Percentiles rank a stretch among this genome's conserved stretches.
Conservation (phyloP, 2,329 filamentous ascomycete species). For the Penicillium crustosum region DNA sequence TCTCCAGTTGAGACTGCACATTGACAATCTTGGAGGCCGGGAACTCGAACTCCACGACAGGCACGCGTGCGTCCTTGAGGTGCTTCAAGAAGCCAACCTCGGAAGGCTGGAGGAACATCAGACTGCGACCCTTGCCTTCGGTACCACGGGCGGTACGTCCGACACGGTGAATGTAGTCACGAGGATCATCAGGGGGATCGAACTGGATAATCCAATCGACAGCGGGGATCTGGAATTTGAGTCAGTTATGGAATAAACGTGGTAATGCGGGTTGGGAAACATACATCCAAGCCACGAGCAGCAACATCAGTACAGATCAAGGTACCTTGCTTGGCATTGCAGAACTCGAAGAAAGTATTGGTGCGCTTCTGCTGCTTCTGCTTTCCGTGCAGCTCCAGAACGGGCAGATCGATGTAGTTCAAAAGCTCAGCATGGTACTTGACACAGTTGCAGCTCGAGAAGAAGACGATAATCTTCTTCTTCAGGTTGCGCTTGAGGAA, state of each 20-base stretch:
- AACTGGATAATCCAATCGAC: slow-evolving; percentile 98
- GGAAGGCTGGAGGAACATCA: slow-evolving; percentile 89
- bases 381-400: slow-evolving; percentile 85
- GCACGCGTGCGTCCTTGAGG: slow-evolving; percentile 86
- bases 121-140: slow-evolving; percentile 77
- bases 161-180: slow-evolving; percentile 93
- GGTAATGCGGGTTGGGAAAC: not conserved
- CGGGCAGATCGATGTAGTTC: slow-evolving; percentile 94
- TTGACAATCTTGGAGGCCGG: slow-evolving; percentile 88
- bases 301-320: slow-evolving; percentile 97
- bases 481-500: slow-evolving; percentile 89
- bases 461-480: slow-evolving; percentile 98
- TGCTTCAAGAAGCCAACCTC: slow-evolving; percentile 92
- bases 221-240: slow-evolving; percentile 63
- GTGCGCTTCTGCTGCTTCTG: slow-evolving; percentile 99
- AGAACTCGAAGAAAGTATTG: slow-evolving; percentile 97
- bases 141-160: slow-evolving; percentile 88
- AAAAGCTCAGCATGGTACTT: slow-evolving; percentile 95
- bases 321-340: slow-evolving; percentile 78
- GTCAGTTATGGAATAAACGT: not conserved
- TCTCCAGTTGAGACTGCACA: slow-evolving; percentile 87
- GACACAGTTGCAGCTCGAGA: slow-evolving; percentile 87
- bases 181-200: slow-evolving; percentile 86
- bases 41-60: slow-evolving; percentile 95
- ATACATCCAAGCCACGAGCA: slow-evolving; percentile 77